Evolutionary conservation across 208 protist species (phyloP).

Genomic region (Sergeia podlipaevii): DNA sequence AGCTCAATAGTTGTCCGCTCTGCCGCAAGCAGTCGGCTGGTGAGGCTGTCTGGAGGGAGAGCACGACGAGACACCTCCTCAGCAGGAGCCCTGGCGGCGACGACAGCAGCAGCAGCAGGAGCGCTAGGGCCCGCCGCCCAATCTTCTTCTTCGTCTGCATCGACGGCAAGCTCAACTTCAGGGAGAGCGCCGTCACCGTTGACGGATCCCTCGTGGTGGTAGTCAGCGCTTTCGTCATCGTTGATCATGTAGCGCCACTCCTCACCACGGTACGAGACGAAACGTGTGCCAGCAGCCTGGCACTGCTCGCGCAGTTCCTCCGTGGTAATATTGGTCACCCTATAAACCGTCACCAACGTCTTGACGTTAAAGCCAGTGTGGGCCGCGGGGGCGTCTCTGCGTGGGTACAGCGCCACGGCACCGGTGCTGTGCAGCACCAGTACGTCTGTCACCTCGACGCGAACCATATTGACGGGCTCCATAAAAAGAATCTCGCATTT

Average conservation of each 20-base stretch:
- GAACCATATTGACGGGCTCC: constrained; percentile 79
- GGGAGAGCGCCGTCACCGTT: background rate
- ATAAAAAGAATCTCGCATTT: constrained; percentile 63
- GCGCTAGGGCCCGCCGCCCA: background rate
- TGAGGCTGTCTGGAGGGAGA: too few relatives aligned
- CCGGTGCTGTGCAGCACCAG: constrained; percentile 51
- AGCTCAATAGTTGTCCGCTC: constrained; percentile 43
- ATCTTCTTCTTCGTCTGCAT: background rate
- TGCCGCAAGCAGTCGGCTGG: background rate
- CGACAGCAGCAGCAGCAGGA: background rate
- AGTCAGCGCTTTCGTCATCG: constrained; percentile 5
- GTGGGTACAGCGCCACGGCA: constrained; percentile 61
- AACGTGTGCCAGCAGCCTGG: constrained; percentile 19
- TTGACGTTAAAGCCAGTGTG: constrained; percentile 50
- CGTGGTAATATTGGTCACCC: constrained; percentile 27
- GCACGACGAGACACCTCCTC: too few relatives aligned
- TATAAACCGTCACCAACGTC: constrained; percentile 62
- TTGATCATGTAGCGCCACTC: constrained; percentile 40
- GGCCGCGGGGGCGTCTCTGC: constrained; percentile 17
- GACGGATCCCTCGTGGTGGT: background rate
- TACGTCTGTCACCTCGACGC: constrained; percentile 54
- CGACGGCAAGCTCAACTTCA: background rate
- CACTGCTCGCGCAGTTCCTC: constrained; percentile 30
- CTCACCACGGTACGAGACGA: constrained; percentile 36
- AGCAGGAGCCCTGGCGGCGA: too few relatives aligned